Percentiles rank a stretch among this genome's conserved stretches.
These are phyloP conservation scores for Micractinium sp. DNA, from an alignment of 139 green algal genomes.

Conservation along the genomic window DNA sequence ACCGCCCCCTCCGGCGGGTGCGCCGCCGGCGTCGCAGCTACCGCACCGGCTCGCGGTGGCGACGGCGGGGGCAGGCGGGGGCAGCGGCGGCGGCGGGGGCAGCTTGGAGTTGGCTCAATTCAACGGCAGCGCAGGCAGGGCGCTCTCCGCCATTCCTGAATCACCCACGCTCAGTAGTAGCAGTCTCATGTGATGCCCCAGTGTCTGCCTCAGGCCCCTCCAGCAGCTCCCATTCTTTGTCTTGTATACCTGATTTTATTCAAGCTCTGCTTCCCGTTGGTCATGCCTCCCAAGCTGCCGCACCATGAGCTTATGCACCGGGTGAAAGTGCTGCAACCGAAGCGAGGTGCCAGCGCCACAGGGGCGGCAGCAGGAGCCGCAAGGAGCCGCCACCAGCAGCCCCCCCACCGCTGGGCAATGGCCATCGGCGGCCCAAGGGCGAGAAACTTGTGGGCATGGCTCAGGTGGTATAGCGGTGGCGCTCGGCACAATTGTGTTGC, in stretches of 20 bases:
- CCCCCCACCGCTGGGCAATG: neutral
- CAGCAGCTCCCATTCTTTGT: too few relatives aligned
- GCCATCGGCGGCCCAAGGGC: neutral
- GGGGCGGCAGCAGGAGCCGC: neutral
- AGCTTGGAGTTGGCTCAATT: neutral
- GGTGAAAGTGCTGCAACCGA: too few relatives aligned
- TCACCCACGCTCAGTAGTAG: neutral
- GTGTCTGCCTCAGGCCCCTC: too few relatives aligned
- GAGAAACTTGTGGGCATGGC: conserved; percentile 68
- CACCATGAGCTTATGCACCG: too few relatives aligned
- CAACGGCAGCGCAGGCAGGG: neutral
- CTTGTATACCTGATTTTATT: neutral
- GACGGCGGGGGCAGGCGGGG: neutral
- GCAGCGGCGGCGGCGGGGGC: neutral
- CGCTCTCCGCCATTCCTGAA: neutral
- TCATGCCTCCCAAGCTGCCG: too few relatives aligned
- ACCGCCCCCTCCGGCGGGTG: neutral
- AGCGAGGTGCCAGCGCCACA: neutral
- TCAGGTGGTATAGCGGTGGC: conserved; percentile 29
- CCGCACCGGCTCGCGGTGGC: neutral
- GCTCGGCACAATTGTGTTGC: conserved; percentile 37
- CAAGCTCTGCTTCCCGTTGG: too few relatives aligned
- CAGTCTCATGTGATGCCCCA: neutral
- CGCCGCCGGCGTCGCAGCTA: too few relatives aligned
- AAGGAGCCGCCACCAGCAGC: too few relatives aligned